These are phyloP conservation scores for Collybia nuda DNA, from an alignment of 768 basidiomycete genomes.

Conservation along the genomic window DNA sequence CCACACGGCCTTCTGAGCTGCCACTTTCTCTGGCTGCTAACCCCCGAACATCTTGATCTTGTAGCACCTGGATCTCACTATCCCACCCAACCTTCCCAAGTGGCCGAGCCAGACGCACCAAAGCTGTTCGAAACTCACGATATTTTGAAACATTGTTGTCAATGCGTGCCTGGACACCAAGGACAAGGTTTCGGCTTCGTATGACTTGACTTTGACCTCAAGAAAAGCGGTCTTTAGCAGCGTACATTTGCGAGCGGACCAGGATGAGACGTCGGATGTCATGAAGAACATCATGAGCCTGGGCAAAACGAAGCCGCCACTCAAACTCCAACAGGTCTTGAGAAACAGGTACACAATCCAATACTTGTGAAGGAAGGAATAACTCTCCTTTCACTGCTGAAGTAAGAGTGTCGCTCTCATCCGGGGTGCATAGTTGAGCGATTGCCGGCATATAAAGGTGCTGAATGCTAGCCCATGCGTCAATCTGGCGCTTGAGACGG, in stretches of 20 bases:
- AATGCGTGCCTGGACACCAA: not conserved
- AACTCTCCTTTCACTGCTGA: constrained; percentile 2
- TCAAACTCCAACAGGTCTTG: not conserved
- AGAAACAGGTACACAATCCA: not conserved
- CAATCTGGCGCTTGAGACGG: constrained; percentile 8
- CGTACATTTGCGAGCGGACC: not conserved
- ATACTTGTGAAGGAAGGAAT: constrained; percentile 1
- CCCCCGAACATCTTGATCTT: not conserved
- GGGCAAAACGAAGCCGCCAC: not conserved
- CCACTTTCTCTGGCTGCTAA: not conserved
- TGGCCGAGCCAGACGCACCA: not conserved
- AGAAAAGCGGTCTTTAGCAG: not conserved
- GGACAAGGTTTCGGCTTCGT: not conserved
- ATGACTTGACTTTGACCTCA: not conserved
- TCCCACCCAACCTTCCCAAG: not conserved
- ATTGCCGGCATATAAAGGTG: constrained; percentile 19
- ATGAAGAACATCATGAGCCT: not conserved
- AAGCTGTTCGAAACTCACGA: not conserved
- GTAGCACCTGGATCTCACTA: not conserved
- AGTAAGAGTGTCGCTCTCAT: not conserved
- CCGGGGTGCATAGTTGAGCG: constrained; percentile 17
- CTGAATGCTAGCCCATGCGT: constrained; percentile 14
- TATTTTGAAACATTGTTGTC: not conserved
- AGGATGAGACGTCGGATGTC: too few species aligned
- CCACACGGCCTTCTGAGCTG: not conserved